Percentiles rank a stretch among this genome's conserved stretches.
phyloP scores from a whole-genome alignment of 176 grass and related monocot species.

The Zea luxurians region DNA sequence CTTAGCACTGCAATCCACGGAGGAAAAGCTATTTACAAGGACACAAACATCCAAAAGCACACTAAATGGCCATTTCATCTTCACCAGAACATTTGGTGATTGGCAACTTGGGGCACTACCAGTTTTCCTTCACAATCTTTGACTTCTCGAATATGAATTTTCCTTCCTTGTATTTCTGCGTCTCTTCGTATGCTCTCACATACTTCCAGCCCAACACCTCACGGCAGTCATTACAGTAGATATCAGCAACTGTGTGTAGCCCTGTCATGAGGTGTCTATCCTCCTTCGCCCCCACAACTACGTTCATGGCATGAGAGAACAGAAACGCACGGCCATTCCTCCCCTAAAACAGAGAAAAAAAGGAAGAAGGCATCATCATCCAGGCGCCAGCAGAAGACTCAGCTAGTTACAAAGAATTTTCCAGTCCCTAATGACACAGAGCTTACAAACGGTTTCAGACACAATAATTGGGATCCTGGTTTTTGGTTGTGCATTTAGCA shows the following conservation, averaged over 20 bases:
- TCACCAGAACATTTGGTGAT: not conserved
- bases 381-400: not conserved
- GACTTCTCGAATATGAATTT: conserved; percentile 89
- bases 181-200: conserved; percentile 63
- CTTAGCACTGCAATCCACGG: conserved; percentile 24
- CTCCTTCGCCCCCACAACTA: conserved; percentile 63
- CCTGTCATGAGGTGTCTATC: conserved; percentile 71
- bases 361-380: conserved; percentile 5
- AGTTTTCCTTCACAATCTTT: conserved; percentile 78
- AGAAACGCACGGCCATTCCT: conserved; percentile 67
- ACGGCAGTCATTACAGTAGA: conserved; percentile 63
- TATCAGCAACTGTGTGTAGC: conserved; percentile 52
- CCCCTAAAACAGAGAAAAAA: conserved; percentile 42
- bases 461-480: no score
- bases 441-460: not conserved
- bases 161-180: conserved; percentile 82
- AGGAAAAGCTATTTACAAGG: conserved; percentile 42
- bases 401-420: not conserved
- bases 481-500: not conserved
- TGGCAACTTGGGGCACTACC: conserved; percentile 44
- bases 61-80: conserved; percentile 7
- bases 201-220: conserved; percentile 80
- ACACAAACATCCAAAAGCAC: conserved; percentile 24
- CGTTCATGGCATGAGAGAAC: conserved; percentile 81
- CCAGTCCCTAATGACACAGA: not conserved